These are phyloP conservation scores for Fusarium chlamydosporum DNA, from an alignment of 2,329 filamentous ascomycete species.

Conservation along the genomic window DNA sequence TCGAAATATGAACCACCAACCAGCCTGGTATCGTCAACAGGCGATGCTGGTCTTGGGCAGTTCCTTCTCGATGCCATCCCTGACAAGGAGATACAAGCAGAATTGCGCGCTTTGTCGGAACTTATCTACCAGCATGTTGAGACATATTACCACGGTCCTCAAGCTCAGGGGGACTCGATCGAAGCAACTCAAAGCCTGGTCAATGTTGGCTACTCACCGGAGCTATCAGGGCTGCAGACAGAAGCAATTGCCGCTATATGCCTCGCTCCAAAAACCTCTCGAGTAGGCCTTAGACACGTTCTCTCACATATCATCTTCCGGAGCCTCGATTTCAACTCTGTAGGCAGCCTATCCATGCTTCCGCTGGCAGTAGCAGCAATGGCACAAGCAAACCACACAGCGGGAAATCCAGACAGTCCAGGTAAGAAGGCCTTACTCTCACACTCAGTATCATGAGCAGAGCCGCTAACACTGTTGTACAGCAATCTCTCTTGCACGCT, in stretches of 20 bases:
- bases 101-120: constrained; percentile 54
- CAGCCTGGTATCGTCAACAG: constrained; percentile 22
- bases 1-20: constrained; percentile 24
- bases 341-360: constrained; percentile 55
- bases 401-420: constrained; percentile 48
- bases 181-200: constrained; percentile 47
- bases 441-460: not conserved
- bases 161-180: constrained; percentile 36
- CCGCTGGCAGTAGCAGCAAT: constrained; percentile 54
- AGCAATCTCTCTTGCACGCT: constrained; percentile 53
- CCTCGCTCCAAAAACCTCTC: constrained; percentile 53
- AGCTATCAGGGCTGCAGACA: constrained; percentile 21
- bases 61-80: constrained; percentile 57
- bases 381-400: constrained; percentile 49
- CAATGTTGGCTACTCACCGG: constrained; percentile 49
- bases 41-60: constrained; percentile 52
- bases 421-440: constrained; percentile 49
- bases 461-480: not conserved
- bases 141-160: constrained; percentile 55
- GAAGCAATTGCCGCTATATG: constrained; percentile 51
- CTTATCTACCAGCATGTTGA: constrained; percentile 60
- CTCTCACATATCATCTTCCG: constrained; percentile 56
- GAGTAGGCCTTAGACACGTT: constrained; percentile 56
- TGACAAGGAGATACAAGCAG: constrained; percentile 55
- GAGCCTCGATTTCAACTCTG: constrained; percentile 53